Evolutionary conservation across 805 yeast species (phyloP), one percentile per base, ranked within the genome.

Genomic region (Ogataea dorogensis): DNA sequence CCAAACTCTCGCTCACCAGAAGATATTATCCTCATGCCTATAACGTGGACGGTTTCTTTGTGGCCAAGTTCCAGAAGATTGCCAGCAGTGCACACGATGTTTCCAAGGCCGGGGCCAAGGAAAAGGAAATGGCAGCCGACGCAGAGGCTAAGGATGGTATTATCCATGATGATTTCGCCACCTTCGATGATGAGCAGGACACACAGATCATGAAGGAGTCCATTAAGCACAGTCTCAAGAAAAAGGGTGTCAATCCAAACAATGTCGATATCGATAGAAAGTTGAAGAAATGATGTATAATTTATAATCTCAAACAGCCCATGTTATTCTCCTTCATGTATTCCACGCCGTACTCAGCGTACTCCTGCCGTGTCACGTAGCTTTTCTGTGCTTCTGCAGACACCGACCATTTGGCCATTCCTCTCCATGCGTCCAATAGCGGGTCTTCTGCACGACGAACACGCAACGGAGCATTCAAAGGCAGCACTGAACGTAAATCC

Each of bases 21-120:
- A 79, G 99, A 63, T 93, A 91, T 65, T 93, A 93, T 61, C 99
- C 99, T 37, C 99, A 93, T 66, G 89, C 96, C 17, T 93, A 93
- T 61, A 93, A 93, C 62, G 98, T 93, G 37, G 99, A 93, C 65
- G 99, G 99, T 16, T 93, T 93, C 75, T 93, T 69, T 63, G 98
- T 93, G 42, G 99, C 99, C 38, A 93, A 91, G 63, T 86, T 93
- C 71, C 79, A 86, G 68, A 93, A 93, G 74, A 79, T 76, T 46
- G 95, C 89, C 0, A 70, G 96, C 42, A 81, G 94, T 47, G 83
- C 89, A 30, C 85, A 82, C 53, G 95, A 86, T 63, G 78, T 77
- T 36, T 77, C 88, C 40, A 85, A 82, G 67, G 89, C 93, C 6
- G 91, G 93, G 49, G 94, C 95, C 15, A 74, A 74, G 56, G 96